A percentile compares a stretch with the other conserved stretches of the same genome.
Conservation (phyloP, 2,329 filamentous ascomycete genomes). For the Paecilomyces formosus region DNA sequence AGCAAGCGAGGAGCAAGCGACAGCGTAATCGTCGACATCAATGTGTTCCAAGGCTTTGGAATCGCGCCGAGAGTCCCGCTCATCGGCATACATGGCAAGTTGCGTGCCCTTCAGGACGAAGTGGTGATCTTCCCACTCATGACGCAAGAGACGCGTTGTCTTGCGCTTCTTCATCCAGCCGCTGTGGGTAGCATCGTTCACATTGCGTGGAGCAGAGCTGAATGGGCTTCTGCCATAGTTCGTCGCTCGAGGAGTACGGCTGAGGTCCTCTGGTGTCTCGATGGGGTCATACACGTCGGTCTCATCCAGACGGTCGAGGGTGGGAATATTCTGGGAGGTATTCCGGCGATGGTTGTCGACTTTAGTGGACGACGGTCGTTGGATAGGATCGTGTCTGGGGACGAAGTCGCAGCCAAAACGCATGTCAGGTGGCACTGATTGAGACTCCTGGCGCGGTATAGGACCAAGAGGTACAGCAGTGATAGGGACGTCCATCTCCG, state of each 20-base stretch:
- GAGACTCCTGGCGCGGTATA: conserved; percentile 69
- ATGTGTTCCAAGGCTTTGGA: conserved; percentile 24
- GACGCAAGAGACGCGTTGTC: conserved; percentile 77
- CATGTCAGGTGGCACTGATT: conserved; percentile 94
- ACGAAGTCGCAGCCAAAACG: conserved; percentile 52
- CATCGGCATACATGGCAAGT: conserved; percentile 37
- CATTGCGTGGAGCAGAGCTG: conserved; percentile 5
- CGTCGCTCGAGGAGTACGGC: conserved; percentile 11
- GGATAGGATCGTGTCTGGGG: conserved; percentile 34
- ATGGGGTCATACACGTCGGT: conserved; percentile 17
- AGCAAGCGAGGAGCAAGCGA: conserved; percentile 63
- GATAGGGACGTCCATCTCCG: conserved; percentile 81
- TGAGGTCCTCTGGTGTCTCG: conserved; percentile 21
- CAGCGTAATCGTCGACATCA: conserved; percentile 33
- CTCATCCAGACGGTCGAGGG: conserved; percentile 20
- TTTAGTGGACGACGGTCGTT: conserved; percentile 37
- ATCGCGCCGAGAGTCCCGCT: conserved; percentile 13
- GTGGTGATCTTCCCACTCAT: conserved; percentile 91
- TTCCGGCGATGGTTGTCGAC: conserved; percentile 28
- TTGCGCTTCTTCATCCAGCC: conserved; percentile 94
- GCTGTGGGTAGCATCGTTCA: conserved; percentile 56
- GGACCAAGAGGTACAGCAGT: conserved; percentile 65
- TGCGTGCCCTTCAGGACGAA: conserved; percentile 74
- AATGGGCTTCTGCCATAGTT: conserved; percentile 12
- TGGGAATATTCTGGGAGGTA: conserved; percentile 6